Evolutionary conservation across 148 eudicot species (phyloP), one percentile per base, ranked within the genome.

Genomic region (Arbutus unedo): DNA sequence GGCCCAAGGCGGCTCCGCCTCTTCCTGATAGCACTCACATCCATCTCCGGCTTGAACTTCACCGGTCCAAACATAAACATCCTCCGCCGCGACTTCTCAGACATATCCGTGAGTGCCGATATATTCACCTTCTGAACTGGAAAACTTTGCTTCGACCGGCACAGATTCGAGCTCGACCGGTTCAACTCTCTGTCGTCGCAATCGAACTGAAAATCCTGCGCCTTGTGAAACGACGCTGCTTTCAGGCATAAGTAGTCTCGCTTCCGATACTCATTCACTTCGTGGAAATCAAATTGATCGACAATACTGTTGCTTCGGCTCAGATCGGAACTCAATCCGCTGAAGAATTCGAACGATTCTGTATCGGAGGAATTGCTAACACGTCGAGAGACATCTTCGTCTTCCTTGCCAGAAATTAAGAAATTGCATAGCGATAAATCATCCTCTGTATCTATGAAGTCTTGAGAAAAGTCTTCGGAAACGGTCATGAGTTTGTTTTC

Each of bases 11-110:
- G 75, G 48, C 57, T 41, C 81, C 82, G 83, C 79, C 86, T 76
- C 88, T 79, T 81, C 85, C 74, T 85, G 21, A 85, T 83, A 2
- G 80, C 86, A 21, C 77, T 78, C 50, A 81, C 78, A 50, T 85
- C 86, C 90, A 88, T 85, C 81, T 87, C 89, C 38, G 89, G 89
- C 85, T 85, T 87, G 57, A 87, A 85, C 85, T 87, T 87, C 77
- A 84, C 87, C 56, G 87, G 85, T 5, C 83, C 87, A 53, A 87
- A 87, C 89, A 87, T 87, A 19, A 82, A 85, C 87, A 87, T 84
- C 72, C 85, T 57, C 25, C 87, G 71, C 82, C 76, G 45, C 19
- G 85, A 82, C 78, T 76, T 79, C 5, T 79, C 81, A 10, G 87
- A 84, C 89, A 85, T 84, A 2, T 85, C 59, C 64, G 89, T 85